Evolutionary conservation across 495 filamentous ascomycete genomes (phyloP).

Genomic region (Podospora pseudocomata): DNA sequence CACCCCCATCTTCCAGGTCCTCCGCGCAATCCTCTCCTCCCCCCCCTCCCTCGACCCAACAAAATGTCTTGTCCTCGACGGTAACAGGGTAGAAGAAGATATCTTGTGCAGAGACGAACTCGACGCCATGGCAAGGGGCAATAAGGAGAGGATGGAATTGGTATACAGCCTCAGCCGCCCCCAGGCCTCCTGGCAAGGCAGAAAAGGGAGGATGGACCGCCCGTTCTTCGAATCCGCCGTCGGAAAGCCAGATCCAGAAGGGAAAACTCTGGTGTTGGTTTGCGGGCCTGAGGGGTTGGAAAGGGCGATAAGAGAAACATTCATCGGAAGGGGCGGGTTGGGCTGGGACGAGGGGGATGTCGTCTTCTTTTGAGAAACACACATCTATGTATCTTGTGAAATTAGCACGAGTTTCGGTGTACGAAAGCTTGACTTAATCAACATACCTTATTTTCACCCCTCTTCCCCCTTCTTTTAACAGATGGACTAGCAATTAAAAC

Average conservation of each 20-base stretch:
- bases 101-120: conserved; percentile 79
- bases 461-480: no score
- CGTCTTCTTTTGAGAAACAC: conserved; percentile 64
- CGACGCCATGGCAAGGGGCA: conserved; percentile 54
- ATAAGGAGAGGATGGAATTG: conserved; percentile 57
- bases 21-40: conserved; percentile 60
- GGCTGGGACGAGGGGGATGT: conserved; percentile 81
- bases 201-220: conserved; percentile 63
- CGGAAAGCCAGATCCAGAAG: conserved; percentile 35
- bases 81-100: conserved; percentile 77
- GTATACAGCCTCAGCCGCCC: conserved; percentile 71
- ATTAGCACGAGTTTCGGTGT: no score
- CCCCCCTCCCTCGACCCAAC: conserved; percentile 38
- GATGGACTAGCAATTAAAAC: no score
- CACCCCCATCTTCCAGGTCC: conserved; percentile 87
- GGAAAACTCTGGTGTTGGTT: conserved; percentile 66
- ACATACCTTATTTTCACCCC: no score
- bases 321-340: conserved; percentile 48
- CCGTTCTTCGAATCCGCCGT: conserved; percentile 62
- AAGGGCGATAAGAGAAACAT: conserved; percentile 57
- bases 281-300: conserved; percentile 84
- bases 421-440: no score
- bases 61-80: conserved; percentile 69
- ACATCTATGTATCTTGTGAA: no score
- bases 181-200: conserved; percentile 61